Base-by-base conservation (phyloP, 768 basidiomycete genomes). In the Mycena venus region DNA sequence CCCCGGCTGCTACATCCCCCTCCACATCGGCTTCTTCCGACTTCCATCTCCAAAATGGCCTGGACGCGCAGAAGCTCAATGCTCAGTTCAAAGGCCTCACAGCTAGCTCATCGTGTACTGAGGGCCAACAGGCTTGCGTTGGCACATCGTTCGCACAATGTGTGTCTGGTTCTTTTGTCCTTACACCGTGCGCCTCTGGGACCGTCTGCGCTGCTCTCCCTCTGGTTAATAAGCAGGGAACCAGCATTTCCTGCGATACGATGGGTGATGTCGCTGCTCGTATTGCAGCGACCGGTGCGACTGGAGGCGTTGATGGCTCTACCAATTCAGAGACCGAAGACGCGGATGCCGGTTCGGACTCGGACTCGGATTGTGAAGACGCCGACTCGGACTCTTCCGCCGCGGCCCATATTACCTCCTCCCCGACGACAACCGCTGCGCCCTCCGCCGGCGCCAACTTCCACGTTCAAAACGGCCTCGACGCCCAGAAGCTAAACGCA, bases 201-300 rank as follows among this genome's bases (percentile, higher is more conserved):
- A 78, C 84, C 34, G 82, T 80, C 6, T 91, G 90, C 63, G 84
- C 84, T 34, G 90, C 89, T 6, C 86, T 91, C 58, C 90, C 90
- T 29, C 85, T 91, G 29, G 90, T 91, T 68, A 90, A 90, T 82
- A 84, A 81, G 34, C 68, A 85, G 14, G 91, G 90, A 49, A 90
- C 90, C 11, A 88, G 86, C 8, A 83, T 91, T 72, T 83, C 88
- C 15, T 91, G 90, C 81, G 86, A 85, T 19, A 90, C 88, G 1
- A 34, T 78, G 31, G 83, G 85, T 27, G 90, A 91, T 79, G 87
- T 87, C 17, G 70, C 73, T 21, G 82, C 86, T 14, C 85, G 88
- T 56, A 88, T 90, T 61, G 79, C 82, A 23, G 83, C 82, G 9
- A 85, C 87, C 42, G 87, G 85, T 38, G 85, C 84, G 10, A 82